Evolutionary conservation across 495 filamentous ascomycete species (phyloP).

Genomic region (Penicillium longicatenatum): DNA sequence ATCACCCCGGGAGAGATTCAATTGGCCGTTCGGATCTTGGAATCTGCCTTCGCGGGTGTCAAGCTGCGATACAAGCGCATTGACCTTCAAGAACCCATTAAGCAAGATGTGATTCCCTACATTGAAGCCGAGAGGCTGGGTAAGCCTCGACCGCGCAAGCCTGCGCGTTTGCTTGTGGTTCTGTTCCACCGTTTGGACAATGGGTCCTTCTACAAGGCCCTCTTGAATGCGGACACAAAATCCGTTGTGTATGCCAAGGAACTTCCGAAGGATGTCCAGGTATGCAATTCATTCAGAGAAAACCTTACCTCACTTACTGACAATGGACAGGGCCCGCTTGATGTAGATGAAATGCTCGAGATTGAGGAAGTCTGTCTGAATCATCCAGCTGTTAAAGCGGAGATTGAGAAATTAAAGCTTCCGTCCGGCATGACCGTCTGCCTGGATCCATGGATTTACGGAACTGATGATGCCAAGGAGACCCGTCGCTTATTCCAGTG

Average conservation of each 20-base stretch:
- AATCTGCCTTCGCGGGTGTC: slow-evolving; percentile 41
- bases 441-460: slow-evolving; percentile 51
- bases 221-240: slow-evolving; percentile 45
- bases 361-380: slow-evolving; percentile 42
- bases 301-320: neutral
- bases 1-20: slow-evolving; percentile 46
- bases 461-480: slow-evolving; percentile 39
- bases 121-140: slow-evolving; percentile 43
- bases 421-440: slow-evolving; percentile 42
- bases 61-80: slow-evolving; percentile 48
- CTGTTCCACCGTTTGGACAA: slow-evolving; percentile 46
- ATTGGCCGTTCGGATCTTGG: slow-evolving; percentile 40
- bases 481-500: slow-evolving; percentile 45
- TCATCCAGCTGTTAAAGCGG: slow-evolving; percentile 44
- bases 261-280: slow-evolving; percentile 43
- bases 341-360: slow-evolving; percentile 45
- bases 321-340: slow-evolving; percentile 32
- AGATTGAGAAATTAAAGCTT: slow-evolving; percentile 46
- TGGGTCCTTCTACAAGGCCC: slow-evolving; percentile 43
- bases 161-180: slow-evolving; percentile 41
- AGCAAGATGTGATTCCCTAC: slow-evolving; percentile 44
- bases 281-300: slow-evolving; percentile 7
- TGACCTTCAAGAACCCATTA: slow-evolving; percentile 46
- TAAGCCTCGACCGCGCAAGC: slow-evolving; percentile 35
- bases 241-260: slow-evolving; percentile 42